Conservation (phyloP, 176 grass and related monocot genomes). For the Aechmea fasciata region DNA sequence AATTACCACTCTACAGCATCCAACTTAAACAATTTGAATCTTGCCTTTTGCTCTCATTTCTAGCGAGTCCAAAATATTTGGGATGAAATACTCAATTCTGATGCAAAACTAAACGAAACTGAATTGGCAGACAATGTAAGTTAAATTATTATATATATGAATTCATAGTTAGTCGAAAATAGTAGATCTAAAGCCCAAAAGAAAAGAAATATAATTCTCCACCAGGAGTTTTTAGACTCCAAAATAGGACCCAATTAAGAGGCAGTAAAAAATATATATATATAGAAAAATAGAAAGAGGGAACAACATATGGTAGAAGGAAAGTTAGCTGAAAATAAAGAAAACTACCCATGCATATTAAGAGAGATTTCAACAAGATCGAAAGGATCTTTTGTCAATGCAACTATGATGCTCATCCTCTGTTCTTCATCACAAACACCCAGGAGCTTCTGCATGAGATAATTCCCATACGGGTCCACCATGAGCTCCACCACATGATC, state of each 20-base stretch:
- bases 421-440: constrained; percentile 53
- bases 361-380: constrained; percentile 60
- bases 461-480: constrained; percentile 75
- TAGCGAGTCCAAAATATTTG: too few relatives aligned
- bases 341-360: constrained; percentile 56
- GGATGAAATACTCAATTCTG: too few relatives aligned
- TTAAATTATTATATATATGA: not conserved
- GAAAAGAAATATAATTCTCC: too few relatives aligned
- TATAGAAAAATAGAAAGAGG: too few relatives aligned
- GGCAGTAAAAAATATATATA: not conserved
- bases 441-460: constrained; percentile 92
- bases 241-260: too few relatives aligned
- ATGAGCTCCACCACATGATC: constrained; percentile 63
- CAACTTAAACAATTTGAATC: too few relatives aligned
- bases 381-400: constrained; percentile 31
- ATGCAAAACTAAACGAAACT: too few relatives aligned
- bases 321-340: not conserved
- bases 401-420: constrained; percentile 41
- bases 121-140: not conserved
- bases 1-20: too few relatives aligned
- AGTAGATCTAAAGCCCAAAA: too few relatives aligned
- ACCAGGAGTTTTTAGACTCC: too few relatives aligned
- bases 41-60: too few relatives aligned
- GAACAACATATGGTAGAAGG: not conserved
- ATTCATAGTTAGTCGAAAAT: too few relatives aligned